Percentiles rank a stretch among this genome's conserved stretches.
Conservation (phyloP, 2,329 filamentous ascomycete species). For the Calonectria multiphialidica region DNA sequence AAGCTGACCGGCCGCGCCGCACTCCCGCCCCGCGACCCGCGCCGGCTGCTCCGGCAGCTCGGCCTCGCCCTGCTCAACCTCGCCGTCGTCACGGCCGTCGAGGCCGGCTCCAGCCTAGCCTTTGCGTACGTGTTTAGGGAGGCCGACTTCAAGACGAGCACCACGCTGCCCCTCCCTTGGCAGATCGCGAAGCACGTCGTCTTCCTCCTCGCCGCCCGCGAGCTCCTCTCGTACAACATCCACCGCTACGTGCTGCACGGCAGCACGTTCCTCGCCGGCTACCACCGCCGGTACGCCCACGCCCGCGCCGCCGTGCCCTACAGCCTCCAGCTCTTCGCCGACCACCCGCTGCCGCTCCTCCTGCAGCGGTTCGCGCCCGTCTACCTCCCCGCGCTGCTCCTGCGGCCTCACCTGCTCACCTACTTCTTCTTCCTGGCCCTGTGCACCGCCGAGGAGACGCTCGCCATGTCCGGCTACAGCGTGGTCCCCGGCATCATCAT, state of each 20-base stretch:
- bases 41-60: slow-evolving; percentile 50
- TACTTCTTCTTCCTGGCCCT: slow-evolving; percentile 75
- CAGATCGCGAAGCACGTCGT: slow-evolving; percentile 63
- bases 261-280: slow-evolving; percentile 50
- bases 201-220: slow-evolving; percentile 58
- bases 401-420: slow-evolving; percentile 79
- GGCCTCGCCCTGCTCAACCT: slow-evolving; percentile 61
- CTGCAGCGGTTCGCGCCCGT: slow-evolving; percentile 73
- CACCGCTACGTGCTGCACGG: slow-evolving; percentile 80
- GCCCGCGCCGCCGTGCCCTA: slow-evolving; percentile 67
- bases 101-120: slow-evolving; percentile 56
- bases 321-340: slow-evolving; percentile 73
- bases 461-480: slow-evolving; percentile 77
- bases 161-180: slow-evolving; percentile 65
- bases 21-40: slow-evolving; percentile 59
- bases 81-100: slow-evolving; percentile 55
- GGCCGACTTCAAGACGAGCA: slow-evolving; percentile 61
- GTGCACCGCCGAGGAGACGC: slow-evolving; percentile 74
- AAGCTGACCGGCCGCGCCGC: slow-evolving; percentile 73
- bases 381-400: slow-evolving; percentile 73
- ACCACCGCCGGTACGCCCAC: slow-evolving; percentile 64
- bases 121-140: slow-evolving; percentile 49
- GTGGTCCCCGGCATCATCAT: slow-evolving; percentile 66
- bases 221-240: slow-evolving; percentile 78
- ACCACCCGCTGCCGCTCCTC: slow-evolving; percentile 76